These are phyloP conservation scores for Abrus pulchellus DNA, from an alignment of 306 rosid genomes.

Conservation along the genomic window DNA sequence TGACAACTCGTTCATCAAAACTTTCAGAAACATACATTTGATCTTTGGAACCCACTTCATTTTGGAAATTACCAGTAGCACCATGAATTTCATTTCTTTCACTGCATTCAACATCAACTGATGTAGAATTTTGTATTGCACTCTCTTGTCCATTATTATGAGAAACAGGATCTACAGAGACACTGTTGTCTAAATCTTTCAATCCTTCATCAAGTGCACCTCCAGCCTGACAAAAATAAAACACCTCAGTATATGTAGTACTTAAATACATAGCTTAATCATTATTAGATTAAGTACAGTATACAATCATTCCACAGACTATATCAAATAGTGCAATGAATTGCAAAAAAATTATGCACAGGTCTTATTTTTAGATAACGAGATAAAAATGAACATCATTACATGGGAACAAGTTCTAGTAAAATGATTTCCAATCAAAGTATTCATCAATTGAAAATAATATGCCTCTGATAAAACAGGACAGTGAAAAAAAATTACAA, in stretches of 20 bases:
- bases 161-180: constrained; percentile 50
- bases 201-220: constrained; percentile 52
- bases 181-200: constrained; percentile 50
- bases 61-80: constrained; percentile 47
- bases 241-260: constrained; percentile 32
- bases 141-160: constrained; percentile 60
- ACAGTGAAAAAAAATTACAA: not conserved
- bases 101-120: constrained; percentile 52
- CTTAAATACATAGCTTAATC: constrained; percentile 11
- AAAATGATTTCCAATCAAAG: not conserved
- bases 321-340: constrained; percentile 35
- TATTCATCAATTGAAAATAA: not conserved
- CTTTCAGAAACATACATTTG: constrained; percentile 54
- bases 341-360: constrained; percentile 22
- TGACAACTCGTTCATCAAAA: constrained; percentile 53
- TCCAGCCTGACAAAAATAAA: constrained; percentile 59
- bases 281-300: constrained; percentile 21
- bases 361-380: not conserved
- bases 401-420: not conserved
- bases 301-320: not conserved
- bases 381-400: constrained; percentile 20
- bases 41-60: constrained; percentile 56
- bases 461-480: not conserved
- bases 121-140: constrained; percentile 43
- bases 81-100: constrained; percentile 57